phyloP scores from a whole-genome alignment of 1,284 basidiomycete species.

The Pseudozyma pruni region DNA sequence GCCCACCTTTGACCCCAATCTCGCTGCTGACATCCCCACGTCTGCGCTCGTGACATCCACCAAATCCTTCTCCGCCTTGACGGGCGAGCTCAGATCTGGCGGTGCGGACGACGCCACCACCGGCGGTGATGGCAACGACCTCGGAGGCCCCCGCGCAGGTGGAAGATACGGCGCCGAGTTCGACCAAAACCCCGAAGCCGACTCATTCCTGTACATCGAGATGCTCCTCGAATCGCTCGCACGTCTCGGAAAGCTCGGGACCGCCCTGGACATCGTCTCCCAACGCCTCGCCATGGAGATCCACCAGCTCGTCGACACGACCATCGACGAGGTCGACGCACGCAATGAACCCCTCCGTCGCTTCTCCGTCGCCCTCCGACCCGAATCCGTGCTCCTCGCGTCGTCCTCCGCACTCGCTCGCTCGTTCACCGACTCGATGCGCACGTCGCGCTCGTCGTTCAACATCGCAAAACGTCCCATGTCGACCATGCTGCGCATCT shows the following conservation, averaged over 20 bases:
- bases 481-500: conserved; percentile 46
- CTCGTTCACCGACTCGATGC: conserved; percentile 48
- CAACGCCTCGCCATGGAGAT: conserved; percentile 88
- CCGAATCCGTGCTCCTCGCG: conserved; percentile 71
- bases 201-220: conserved; percentile 94
- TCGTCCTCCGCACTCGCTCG: conserved; percentile 50
- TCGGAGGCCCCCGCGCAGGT: conserved; percentile 2
- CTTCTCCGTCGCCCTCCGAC: conserved; percentile 75
- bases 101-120: not conserved
- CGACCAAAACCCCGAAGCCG: conserved; percentile 81
- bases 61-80: conserved; percentile 38
- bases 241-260: conserved; percentile 86
- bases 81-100: conserved; percentile 16
- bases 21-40: conserved; percentile 45
- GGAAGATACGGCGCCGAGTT: conserved; percentile 37
- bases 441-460: conserved; percentile 46
- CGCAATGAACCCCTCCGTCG: conserved; percentile 56
- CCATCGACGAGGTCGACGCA: conserved; percentile 88
- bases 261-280: conserved; percentile 82
- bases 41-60: conserved; percentile 33
- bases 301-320: conserved; percentile 84
- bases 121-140: not conserved
- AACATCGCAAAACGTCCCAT: conserved; percentile 28
- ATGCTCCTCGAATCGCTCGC: conserved; percentile 90
- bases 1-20: conserved; percentile 45